A percentile compares a stretch with the other conserved stretches of the same genome.
phyloP scores from a whole-genome alignment of 495 filamentous ascomycete species.

The Pseudoneurospora amorphoporcata region DNA sequence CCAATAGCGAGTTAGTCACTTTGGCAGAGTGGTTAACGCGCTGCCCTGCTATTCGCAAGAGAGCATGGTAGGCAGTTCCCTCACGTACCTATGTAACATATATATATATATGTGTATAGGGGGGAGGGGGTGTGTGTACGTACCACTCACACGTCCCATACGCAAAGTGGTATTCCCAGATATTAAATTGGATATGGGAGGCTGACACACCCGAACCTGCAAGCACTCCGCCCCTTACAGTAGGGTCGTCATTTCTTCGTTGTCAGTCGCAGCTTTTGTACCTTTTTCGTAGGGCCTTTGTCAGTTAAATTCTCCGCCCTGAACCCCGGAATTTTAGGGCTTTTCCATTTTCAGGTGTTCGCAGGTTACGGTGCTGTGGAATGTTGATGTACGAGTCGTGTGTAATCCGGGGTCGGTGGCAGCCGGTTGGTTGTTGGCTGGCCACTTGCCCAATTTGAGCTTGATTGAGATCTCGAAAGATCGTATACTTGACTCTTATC shows the following conservation, averaged over 20 bases:
- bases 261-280: not conserved
- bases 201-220: not conserved
- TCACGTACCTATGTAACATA: not conserved
- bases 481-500: not conserved
- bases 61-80: too few relatives aligned
- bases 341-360: not conserved
- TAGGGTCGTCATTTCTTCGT: not conserved
- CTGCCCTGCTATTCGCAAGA: too few relatives aligned
- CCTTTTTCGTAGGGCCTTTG: not conserved
- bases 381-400: not conserved
- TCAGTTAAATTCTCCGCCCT: not conserved
- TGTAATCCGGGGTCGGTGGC: not conserved
- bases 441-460: not conserved
- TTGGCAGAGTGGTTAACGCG: too few relatives aligned
- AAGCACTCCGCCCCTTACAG: not conserved
- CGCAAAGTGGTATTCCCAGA: not conserved
- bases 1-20: too few relatives aligned
- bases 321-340: not conserved
- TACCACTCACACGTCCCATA: not conserved
- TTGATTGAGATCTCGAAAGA: not conserved
- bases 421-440: not conserved
- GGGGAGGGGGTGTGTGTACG: not conserved
- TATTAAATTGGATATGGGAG: not conserved
- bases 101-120: not conserved
- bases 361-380: not conserved